Base-by-base conservation (phyloP, 1,284 basidiomycete species). In the Irpex rosettiformis region DNA sequence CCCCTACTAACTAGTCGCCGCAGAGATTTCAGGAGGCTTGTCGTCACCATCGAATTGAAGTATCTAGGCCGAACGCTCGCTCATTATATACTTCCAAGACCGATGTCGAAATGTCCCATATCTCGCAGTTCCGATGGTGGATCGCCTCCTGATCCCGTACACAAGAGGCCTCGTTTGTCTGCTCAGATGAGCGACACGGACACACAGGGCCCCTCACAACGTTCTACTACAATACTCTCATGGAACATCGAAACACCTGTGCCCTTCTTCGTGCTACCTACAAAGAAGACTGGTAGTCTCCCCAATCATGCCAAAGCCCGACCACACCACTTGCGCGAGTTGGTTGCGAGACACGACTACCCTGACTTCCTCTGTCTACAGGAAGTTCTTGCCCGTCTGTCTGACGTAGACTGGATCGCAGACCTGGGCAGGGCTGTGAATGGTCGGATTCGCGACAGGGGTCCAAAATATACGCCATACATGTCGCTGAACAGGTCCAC, bases 331-430 rank as follows among this genome's bases (percentile, higher is more conserved):
- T 62, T 70, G 16, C 66, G 64, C 40, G 63, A 67, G 21, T 56
- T 69, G 40, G 56, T 69, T 3, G 58, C 58, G 8, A 64, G 65
- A 1, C 61, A 68, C 57, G 48, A 47, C 45, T 67, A 61, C 57
- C 68, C 67, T 5, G 67, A 69, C 55, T 68, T 66, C 49, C 56
- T 67, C 21, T 70, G 66, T 51, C 58, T 69, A 18, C 69, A 67
- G 42, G 69, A 70, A 57, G 67, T 68, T 21, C 65, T 67, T n/a
- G 65, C 65, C 5, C 62, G 69, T 3, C 63, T 62, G 47, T 59
- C 61, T n/a, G 69, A 69, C 59, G 64, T 62, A 45, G 62, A 66
- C 29, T 69, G 69, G 67, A 61, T 69, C 49, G 40, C 62, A 18
- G 64, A 65, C 2, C 59, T 70, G n/a, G 60, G 61, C 4, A 55